Percentiles rank a stretch among this genome's conserved stretches.
Evolutionary conservation across 23 red algal species (phyloP).

Genomic region (Rhodosorus marinus): DNA sequence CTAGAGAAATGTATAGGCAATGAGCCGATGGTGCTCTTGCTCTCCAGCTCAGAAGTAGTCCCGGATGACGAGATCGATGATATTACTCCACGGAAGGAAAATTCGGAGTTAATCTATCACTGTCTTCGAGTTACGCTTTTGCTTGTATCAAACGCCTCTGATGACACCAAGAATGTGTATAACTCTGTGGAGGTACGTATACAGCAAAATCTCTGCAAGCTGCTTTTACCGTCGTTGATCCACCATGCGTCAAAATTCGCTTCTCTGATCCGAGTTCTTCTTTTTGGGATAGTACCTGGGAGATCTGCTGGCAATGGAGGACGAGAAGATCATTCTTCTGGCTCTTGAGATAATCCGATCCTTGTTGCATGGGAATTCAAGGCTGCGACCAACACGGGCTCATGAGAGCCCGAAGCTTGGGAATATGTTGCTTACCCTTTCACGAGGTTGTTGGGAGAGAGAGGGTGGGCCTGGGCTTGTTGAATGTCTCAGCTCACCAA

Average conservation of each 20-base stretch:
- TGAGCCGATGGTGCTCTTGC: conserved; percentile 1
- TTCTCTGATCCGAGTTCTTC: no score
- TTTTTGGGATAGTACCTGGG: no score
- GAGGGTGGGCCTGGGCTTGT: conserved; percentile 24
- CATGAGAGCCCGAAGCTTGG: conserved; percentile 12
- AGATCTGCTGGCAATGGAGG: conserved; percentile 21
- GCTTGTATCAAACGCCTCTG: conserved; percentile 26
- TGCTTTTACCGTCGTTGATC: no score
- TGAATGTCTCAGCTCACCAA: conserved; percentile 13
- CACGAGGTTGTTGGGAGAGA: conserved; percentile 32
- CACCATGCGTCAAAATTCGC: no score
- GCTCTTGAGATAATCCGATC: conserved; percentile 33
- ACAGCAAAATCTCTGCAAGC: no score
- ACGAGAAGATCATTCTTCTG: conserved; percentile 23
- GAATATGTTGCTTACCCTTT: conserved; percentile 19
- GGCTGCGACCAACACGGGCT: conserved; percentile 10
- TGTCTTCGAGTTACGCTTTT: conserved; percentile 17
- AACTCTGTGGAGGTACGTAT: conserved; percentile 40
- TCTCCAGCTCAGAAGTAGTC: neutral
- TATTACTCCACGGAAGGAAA: neutral
- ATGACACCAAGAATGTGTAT: conserved; percentile 46
- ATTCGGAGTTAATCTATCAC: neutral
- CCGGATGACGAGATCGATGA: neutral
- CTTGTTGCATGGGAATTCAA: conserved; percentile 15
- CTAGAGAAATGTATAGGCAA: conserved; percentile 22